These are phyloP conservation scores for Zasmidium cellare DNA, from an alignment of 2,329 filamentous ascomycete species.

Conservation along the genomic window DNA sequence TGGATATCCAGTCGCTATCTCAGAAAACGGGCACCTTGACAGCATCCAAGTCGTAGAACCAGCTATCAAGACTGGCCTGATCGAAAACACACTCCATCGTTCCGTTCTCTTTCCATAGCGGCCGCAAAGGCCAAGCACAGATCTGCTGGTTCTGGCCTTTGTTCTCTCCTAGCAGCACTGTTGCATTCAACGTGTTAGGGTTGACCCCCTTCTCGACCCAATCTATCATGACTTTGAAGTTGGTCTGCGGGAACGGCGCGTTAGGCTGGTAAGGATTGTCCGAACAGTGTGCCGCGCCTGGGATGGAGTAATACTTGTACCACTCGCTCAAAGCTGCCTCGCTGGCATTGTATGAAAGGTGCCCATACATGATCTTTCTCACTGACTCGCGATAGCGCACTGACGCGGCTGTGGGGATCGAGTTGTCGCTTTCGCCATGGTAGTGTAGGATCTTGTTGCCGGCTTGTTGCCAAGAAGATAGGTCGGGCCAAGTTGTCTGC, in stretches of 20 bases:
- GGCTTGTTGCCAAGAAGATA: slow-evolving; percentile 49
- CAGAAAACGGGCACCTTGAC: slow-evolving; percentile 45
- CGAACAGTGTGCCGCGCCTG: slow-evolving; percentile 55
- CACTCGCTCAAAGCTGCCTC: slow-evolving; percentile 48
- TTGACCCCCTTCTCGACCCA: slow-evolving; percentile 21
- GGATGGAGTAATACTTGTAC: slow-evolving; percentile 57
- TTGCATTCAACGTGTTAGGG: slow-evolving; percentile 13
- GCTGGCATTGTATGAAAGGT: slow-evolving; percentile 39
- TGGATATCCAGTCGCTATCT: not conserved
- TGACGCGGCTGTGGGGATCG: slow-evolving; percentile 55
- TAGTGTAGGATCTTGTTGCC: slow-evolving; percentile 61
- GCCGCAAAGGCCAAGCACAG: slow-evolving; percentile 21
- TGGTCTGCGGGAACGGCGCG: slow-evolving; percentile 45
- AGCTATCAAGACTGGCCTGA: slow-evolving; percentile 41
- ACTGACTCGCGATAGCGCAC: slow-evolving; percentile 59
- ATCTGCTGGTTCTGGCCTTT: slow-evolving; percentile 16
- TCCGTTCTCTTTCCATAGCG: slow-evolving; percentile 30
- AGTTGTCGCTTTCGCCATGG: slow-evolving; percentile 58
- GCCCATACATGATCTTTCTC: slow-evolving; percentile 51
- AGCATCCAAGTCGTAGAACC: slow-evolving; percentile 45
- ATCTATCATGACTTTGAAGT: slow-evolving; percentile 31
- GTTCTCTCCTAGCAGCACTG: slow-evolving; percentile 17
- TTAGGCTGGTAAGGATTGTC: slow-evolving; percentile 39
- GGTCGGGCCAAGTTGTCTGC: slow-evolving; percentile 56
- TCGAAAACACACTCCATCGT: slow-evolving; percentile 43